phyloP scores from a whole-genome alignment of 129 eudicot genomes.

The Dittrichia graveolens region DNA sequence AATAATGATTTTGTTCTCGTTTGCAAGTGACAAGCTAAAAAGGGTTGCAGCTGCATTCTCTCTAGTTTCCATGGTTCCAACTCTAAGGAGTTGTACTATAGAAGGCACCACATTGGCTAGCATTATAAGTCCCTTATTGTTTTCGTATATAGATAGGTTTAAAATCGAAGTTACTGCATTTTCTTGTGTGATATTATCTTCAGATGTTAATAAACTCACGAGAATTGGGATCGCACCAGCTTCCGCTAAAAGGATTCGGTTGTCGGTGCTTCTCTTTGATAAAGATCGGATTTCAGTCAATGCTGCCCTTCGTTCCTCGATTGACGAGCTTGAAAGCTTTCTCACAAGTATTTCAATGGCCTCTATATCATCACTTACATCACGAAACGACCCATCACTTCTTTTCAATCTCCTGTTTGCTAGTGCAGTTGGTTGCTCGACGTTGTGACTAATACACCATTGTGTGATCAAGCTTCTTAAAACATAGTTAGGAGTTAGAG shows the following conservation, averaged over 20 bases:
- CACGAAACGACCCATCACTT: constrained; percentile 87
- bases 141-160: constrained; percentile 75
- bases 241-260: constrained; percentile 76
- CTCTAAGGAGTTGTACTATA: constrained; percentile 67
- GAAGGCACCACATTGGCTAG: constrained; percentile 80
- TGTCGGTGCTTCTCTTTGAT: constrained; percentile 93
- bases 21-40: constrained; percentile 77
- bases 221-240: constrained; percentile 88
- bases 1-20: constrained; percentile 77
- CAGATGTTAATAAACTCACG: constrained; percentile 62
- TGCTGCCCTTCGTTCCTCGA: constrained; percentile 68
- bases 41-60: constrained; percentile 92
- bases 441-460: constrained; percentile 62
- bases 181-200: constrained; percentile 66
- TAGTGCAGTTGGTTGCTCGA: constrained; percentile 59
- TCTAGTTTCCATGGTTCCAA: constrained; percentile 77
- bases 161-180: constrained; percentile 80
- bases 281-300: constrained; percentile 75
- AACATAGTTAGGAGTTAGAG: constrained; percentile 72
- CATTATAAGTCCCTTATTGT: constrained; percentile 81
- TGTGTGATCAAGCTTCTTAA: constrained; percentile 69
- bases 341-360: constrained; percentile 74
- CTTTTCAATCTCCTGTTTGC: constrained; percentile 64
- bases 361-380: constrained; percentile 78
- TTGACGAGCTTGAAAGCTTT: constrained; percentile 58